phyloP scores from a whole-genome alignment of 108 stramenopile species.

The Skeletonema grethae region DNA sequence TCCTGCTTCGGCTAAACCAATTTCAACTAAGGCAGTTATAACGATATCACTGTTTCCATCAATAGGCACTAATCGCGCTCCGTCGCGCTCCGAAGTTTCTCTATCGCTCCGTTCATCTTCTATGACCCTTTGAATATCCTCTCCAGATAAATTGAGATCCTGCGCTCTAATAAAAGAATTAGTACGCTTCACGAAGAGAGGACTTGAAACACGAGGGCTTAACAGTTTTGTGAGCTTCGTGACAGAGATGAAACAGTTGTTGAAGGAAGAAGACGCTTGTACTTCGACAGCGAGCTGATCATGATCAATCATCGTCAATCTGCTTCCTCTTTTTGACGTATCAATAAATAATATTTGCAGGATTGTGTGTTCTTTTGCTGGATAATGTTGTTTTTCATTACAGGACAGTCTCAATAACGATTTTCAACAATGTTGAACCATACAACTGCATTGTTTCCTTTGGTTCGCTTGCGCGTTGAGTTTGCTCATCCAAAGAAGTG shows the following conservation, averaged over 20 bases:
- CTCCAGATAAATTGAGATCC: slow-evolving; percentile 18
- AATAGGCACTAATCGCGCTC: slow-evolving; percentile 10
- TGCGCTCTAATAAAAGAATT: slow-evolving; percentile 27
- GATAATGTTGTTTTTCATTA: too few relatives aligned
- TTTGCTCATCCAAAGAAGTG: too few relatives aligned
- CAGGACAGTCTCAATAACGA: too few relatives aligned
- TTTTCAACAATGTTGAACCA: too few relatives aligned
- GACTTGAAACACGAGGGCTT: neutral
- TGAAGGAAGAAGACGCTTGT: slow-evolving; percentile 9
- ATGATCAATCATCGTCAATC: neutral
- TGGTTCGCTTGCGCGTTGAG: too few relatives aligned
- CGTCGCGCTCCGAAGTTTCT: slow-evolving; percentile 1
- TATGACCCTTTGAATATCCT: neutral
- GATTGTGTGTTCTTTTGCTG: too few relatives aligned
- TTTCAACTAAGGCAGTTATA: slow-evolving; percentile 42
- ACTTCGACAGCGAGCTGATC: slow-evolving; percentile 7
- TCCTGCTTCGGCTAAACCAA: slow-evolving; percentile 46
- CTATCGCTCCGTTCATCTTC: slow-evolving; percentile 9
- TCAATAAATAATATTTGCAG: neutral
- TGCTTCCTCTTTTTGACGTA: neutral
- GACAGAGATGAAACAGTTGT: slow-evolving; percentile 5
- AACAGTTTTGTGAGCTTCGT: neutral
- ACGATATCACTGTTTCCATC: slow-evolving; percentile 17
- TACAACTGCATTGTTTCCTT: too few relatives aligned
- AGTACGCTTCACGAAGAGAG: neutral